These are phyloP conservation scores for Coemansia sp. DNA, from an alignment of 192 early-diverging fungal genomes.

Conservation along the genomic window DNA sequence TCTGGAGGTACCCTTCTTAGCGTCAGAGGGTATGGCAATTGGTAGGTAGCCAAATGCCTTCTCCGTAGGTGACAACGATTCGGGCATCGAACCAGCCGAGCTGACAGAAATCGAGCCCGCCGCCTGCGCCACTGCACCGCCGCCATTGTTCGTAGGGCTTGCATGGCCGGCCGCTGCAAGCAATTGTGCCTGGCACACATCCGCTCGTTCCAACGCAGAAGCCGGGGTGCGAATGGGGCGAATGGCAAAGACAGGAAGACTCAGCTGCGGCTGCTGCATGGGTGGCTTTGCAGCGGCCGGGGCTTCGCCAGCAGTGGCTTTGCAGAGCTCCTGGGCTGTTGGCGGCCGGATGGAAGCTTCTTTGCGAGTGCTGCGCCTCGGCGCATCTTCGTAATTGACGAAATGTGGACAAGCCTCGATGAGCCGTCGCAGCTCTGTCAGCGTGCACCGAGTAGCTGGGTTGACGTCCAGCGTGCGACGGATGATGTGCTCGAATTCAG, in stretches of 20 bases:
- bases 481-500: conserved; percentile 70
- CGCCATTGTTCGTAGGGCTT: background rate
- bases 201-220: background rate
- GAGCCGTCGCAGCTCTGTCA: conserved; percentile 50
- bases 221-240: background rate
- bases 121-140: conserved; percentile 5
- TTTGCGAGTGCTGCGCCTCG: background rate
- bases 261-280: background rate
- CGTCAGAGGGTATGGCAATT: background rate
- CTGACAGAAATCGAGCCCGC: conserved; percentile 17
- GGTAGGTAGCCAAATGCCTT: conserved; percentile 20
- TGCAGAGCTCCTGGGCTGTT: background rate
- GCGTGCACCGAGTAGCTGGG: conserved; percentile 60
- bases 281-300: background rate
- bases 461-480: conserved; percentile 75
- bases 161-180: background rate
- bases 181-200: background rate
- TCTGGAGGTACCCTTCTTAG: conserved; percentile 2
- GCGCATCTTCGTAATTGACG: conserved; percentile 3
- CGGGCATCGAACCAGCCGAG: conserved; percentile 22
- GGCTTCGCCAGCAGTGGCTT: background rate
- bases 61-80: conserved; percentile 3
- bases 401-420: conserved; percentile 47
- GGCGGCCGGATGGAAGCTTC: background rate
- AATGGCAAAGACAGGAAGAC: background rate